Percentiles rank a stretch among this genome's conserved stretches.
Conservation (phyloP, 257 asterid species). For the Lavandula angustifolia region DNA sequence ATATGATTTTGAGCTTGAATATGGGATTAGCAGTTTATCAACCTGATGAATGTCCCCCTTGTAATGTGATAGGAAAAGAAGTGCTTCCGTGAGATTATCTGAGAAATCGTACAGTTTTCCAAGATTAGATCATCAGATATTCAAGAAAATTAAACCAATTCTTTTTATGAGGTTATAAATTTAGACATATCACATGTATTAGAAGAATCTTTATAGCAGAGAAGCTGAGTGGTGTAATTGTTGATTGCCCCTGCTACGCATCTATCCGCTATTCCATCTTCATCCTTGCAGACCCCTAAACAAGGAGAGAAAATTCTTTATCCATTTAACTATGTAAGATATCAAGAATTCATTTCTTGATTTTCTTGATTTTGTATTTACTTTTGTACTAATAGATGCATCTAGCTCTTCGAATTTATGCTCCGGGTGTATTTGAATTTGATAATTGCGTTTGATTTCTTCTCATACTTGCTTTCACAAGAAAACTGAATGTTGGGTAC, state of each 20-base stretch:
- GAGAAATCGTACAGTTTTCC: constrained; percentile 24
- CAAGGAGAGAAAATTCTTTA: neutral
- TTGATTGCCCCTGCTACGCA: constrained; percentile 87
- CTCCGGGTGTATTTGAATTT: constrained; percentile 68
- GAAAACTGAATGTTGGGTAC: no score
- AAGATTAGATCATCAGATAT: neutral
- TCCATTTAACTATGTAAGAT: no score
- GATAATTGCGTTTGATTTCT: constrained; percentile 22
- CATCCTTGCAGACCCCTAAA: constrained; percentile 90
- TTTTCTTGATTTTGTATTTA: constrained; percentile 33
- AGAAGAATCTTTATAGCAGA: constrained; percentile 24
- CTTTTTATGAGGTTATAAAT: neutral
- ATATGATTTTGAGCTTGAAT: neutral
- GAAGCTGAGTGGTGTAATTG: constrained; percentile 46
- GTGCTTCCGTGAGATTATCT: constrained; percentile 91
- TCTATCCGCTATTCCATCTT: constrained; percentile 61
- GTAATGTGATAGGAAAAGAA: constrained; percentile 82
- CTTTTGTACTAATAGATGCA: constrained; percentile 77
- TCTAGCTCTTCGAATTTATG: constrained; percentile 40
- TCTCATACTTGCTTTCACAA: no score
- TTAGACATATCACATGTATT: constrained; percentile 38
- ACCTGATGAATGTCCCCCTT: constrained; percentile 97
- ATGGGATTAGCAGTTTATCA: neutral
- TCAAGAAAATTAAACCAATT: neutral
- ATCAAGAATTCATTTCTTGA: neutral